Evolutionary conservation across 2,329 filamentous ascomycete species (phyloP).

Genomic region (Fusarium mangiferae): DNA sequence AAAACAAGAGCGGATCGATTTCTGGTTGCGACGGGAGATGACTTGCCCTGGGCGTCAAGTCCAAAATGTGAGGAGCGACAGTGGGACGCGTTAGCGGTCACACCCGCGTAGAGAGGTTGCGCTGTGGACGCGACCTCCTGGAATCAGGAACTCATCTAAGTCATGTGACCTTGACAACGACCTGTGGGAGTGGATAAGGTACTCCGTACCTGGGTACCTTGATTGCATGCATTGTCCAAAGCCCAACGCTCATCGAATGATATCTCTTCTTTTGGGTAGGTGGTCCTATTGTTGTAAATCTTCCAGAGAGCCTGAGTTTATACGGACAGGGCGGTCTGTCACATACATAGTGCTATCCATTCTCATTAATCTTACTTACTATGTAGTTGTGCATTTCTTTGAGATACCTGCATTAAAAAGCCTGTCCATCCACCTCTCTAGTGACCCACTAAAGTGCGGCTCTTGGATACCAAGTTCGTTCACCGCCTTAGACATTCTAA

Average conservation of each 20-base stretch:
- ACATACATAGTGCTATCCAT: background rate
- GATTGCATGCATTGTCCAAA: background rate
- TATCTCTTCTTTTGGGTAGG: background rate
- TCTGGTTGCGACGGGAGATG: constrained; percentile 41
- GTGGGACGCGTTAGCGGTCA: constrained; percentile 43
- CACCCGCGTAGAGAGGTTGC: constrained; percentile 47
- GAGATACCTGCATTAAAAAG: background rate
- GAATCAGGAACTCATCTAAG: background rate
- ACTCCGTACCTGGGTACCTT: background rate
- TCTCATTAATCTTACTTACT: background rate
- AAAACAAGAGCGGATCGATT: constrained; percentile 41
- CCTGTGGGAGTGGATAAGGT: too few relatives aligned
- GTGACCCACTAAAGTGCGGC: constrained; percentile 21
- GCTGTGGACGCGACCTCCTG: constrained; percentile 19
- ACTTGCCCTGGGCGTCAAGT: constrained; percentile 19
- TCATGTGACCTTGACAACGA: constrained; percentile 15
- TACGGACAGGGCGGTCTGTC: background rate
- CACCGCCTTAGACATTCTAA: constrained; percentile 26
- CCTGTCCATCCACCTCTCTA: background rate
- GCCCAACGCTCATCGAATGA: background rate
- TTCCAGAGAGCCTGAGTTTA: background rate
- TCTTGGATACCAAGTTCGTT: background rate
- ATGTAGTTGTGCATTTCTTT: background rate
- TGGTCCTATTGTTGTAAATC: background rate
- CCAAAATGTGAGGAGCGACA: constrained; percentile 31